Base-by-base conservation (phyloP, 208 protist genomes). In the Novymonas esmeraldas region DNA sequence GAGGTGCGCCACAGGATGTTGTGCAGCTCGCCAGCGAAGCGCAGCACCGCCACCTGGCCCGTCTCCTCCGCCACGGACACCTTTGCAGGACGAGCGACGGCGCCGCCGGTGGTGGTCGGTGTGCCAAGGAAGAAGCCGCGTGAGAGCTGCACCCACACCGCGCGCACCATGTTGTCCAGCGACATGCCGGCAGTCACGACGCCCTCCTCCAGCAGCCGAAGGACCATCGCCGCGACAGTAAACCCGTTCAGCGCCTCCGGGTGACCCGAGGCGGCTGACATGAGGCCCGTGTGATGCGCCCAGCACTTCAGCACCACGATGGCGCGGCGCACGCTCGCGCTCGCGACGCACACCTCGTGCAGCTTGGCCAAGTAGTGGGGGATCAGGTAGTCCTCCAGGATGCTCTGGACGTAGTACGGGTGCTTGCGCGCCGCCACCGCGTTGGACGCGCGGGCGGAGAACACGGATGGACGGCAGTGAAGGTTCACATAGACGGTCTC, bases 301-400 rank as follows among this genome's bases (percentile, higher is more conserved):
- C 90, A 96, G 55, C 81, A 92, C 68, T 92, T 94, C 39, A 96
- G 86, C 44, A 96, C 70, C 18, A 96, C 84, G 6, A 92, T 85
- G 26, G 85, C 85, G 20, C 85, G 81, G 34, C 79, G 82, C 14
- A 96, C 54, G 18, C 57, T 63, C 7, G 79, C 70, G 54, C 78
- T 88, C 22, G 73, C 56, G 10, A 87, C 78, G 65, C 83, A 94
- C 24, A 92, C 58, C 57, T 80, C 67, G 68, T 96, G 90, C 45
- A 96, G 66, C 55, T 80, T 81, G 52, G 89, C 79, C 54, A 94
- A 65, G 54, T 94, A 84, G 29, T 78, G 51, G 9, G 84, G 81
- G 82, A 94, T 93, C 22, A 89, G 62, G 44, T 84, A 87, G 64
- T 96, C 90, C 64, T 96, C 87, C 29, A 90, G 78, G 51, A 96